Conservation (phyloP, 2,329 filamentous ascomycete species). For the Botrytis elliptica region DNA sequence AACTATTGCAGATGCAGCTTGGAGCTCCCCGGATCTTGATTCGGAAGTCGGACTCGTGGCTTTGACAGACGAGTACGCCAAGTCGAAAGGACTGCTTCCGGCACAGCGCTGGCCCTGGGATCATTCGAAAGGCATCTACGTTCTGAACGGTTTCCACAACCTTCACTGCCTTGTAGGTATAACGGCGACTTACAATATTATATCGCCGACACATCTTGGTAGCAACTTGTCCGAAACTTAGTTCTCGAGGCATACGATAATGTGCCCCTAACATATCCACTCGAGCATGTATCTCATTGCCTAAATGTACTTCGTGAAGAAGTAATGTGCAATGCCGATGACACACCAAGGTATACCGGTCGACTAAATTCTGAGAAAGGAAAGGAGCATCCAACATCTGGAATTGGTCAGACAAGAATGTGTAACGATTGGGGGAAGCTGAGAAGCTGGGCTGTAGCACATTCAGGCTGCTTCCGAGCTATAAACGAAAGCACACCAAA, state of each 20-base stretch:
- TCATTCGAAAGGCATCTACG: conserved; percentile 7
- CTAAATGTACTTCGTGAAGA: conserved; percentile 20
- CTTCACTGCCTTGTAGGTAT: conserved; percentile 17
- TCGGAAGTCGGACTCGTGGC: conserved; percentile 10
- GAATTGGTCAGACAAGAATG: conserved; percentile 14
- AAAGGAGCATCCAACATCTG: conserved; percentile 2
- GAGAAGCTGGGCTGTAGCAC: conserved; percentile 3
- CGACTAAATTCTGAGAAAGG: conserved; percentile 3
- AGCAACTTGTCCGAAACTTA: background rate
- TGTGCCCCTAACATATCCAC: background rate
- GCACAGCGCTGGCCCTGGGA: conserved; percentile 16
- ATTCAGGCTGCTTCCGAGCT: conserved; percentile 10
- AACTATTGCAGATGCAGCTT: background rate
- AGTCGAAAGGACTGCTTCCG: conserved; percentile 3
- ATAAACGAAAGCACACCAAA: conserved; percentile 10
- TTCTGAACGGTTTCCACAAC: conserved; percentile 13
- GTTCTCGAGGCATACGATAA: background rate
- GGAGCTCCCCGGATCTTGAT: conserved; percentile 6
- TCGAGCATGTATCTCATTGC: conserved; percentile 13
- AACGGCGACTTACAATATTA: background rate
- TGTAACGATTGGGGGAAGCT: conserved; percentile 13
- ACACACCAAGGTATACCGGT: conserved; percentile 13
- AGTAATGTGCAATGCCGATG: conserved; percentile 22
- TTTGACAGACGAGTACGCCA: conserved; percentile 4
- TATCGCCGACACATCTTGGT: background rate